Evolutionary conservation across 331 rosid species (phyloP).

Genomic region (Stylosanthes scabra): DNA sequence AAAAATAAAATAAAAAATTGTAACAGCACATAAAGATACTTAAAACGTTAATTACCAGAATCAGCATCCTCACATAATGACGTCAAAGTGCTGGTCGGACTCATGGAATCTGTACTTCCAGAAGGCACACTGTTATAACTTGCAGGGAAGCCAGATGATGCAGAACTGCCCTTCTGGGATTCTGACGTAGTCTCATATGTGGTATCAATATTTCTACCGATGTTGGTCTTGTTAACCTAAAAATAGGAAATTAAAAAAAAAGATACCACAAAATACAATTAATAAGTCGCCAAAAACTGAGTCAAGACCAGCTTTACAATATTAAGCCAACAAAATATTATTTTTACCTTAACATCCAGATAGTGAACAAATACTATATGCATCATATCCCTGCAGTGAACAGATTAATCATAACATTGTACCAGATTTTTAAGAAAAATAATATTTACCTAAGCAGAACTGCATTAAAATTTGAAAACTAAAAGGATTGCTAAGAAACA

Average conservation of each 20-base stretch:
- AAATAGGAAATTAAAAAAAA: not conserved
- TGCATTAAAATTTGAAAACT: slow-evolving; percentile 33
- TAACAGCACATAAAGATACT: slow-evolving; percentile 24
- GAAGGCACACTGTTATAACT: slow-evolving; percentile 59
- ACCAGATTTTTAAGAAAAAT: slow-evolving; percentile 25
- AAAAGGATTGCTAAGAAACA: not conserved
- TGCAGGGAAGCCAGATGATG: slow-evolving; percentile 58
- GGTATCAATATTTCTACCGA: slow-evolving; percentile 56
- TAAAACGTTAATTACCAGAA: slow-evolving; percentile 58
- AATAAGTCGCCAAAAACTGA: slow-evolving; percentile 12
- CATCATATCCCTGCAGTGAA: slow-evolving; percentile 81
- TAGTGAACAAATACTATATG: slow-evolving; percentile 95
- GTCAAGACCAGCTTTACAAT: slow-evolving; percentile 34
- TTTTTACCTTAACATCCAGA: slow-evolving; percentile 79
- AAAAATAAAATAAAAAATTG: too few relatives aligned
- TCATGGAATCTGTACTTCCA: slow-evolving; percentile 67
- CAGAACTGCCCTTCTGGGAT: slow-evolving; percentile 60
- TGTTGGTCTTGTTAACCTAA: slow-evolving; percentile 80
- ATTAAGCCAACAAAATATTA: not conserved
- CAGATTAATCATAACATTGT: slow-evolving; percentile 32
- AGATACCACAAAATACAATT: slow-evolving; percentile 34
- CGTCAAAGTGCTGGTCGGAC: slow-evolving; percentile 75
- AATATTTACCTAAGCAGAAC: slow-evolving; percentile 6
- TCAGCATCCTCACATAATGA: slow-evolving; percentile 89
- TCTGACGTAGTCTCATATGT: slow-evolving; percentile 56